Evolutionary conservation across 2,329 filamentous ascomycete species (phyloP).

Genomic region (Talaromyces piceae): DNA sequence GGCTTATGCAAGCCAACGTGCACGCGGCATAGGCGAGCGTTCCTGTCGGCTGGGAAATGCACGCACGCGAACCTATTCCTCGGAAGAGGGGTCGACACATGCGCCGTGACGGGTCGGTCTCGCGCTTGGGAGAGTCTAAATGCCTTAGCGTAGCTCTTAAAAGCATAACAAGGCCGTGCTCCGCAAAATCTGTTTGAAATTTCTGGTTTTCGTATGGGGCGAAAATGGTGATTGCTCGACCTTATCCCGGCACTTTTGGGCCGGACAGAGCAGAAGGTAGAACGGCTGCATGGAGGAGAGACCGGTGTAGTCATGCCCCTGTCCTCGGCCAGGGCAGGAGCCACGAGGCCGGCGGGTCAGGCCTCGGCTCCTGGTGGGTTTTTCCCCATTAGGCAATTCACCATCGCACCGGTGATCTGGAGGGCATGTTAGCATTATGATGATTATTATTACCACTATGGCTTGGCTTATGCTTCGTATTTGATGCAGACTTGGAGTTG

Average conservation of each 20-base stretch:
- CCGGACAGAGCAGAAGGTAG: not conserved
- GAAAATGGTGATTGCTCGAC: not conserved
- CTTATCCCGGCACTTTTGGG: not conserved
- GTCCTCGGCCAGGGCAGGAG: not conserved
- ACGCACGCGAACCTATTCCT: not conserved
- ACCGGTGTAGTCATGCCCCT: too few relatives aligned
- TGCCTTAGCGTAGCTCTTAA: not conserved
- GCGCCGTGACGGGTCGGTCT: not conserved
- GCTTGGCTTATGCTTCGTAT: not conserved
- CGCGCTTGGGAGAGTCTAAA: not conserved
- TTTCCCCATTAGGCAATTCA: not conserved
- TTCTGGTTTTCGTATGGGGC: not conserved
- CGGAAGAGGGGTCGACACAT: not conserved
- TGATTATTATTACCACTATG: too few relatives aligned
- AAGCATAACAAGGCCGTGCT: not conserved
- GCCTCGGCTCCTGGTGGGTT: not conserved
- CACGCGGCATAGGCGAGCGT: not conserved
- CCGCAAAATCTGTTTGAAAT: not conserved
- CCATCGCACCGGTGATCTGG: too few relatives aligned
- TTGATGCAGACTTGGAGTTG: not conserved
- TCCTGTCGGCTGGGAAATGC: not conserved
- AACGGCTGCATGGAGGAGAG: not conserved
- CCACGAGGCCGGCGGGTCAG: not conserved
- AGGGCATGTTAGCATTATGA: too few relatives aligned
- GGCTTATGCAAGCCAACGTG: not conserved